Evolutionary conservation across 306 rosid species (phyloP), one percentile per base, ranked within the genome.

Genomic region (Purshia tridentata): DNA sequence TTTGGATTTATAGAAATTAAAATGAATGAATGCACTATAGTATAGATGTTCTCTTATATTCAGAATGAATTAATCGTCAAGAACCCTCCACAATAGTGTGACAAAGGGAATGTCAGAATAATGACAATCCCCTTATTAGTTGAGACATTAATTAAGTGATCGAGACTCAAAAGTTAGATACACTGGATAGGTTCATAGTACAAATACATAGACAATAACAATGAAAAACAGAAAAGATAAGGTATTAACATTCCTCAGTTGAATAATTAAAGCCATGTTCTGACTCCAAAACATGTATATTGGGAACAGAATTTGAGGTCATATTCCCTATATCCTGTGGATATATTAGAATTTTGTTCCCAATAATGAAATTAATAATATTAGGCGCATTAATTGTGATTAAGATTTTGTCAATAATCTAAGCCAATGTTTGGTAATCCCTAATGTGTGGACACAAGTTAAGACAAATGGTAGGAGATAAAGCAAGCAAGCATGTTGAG

Each of bases 401-500:
- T 29, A 29, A 29, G 35, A 29, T 29, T 1, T 29, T 3, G 2
- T 3, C 16, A 55, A 4, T 18, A 55, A 6, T 11, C 39, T 18
- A 10, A 55, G 5, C 39, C 35, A 6, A 0, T 56, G 13, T 56
- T 56, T 56, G 39, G 7, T 20, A 20, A 20, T 20, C 61, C 8
- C 8, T 10, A 4, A 55, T 37, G 52, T 51, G 73, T 41, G n/a
- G 72, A 51, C 72, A 68, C 60, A 51, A 51, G 37, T 44, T 56
- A 44, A 3, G 66, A 56, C 75, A 44, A 55, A 47, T 3, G 13
- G 55, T 51, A 15, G 1, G 41, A 40, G 52, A 70, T 53, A 19
- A 19, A 45, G 67, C 56, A 56, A 57, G 65, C 67, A 57, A 44
- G 29, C 75, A 57, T 56, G 75, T 57, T 71, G 49, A 13, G 40